Evolutionary conservation across 2,329 filamentous ascomycete species (phyloP).

Genomic region (Pseudocercospora eumusae): DNA sequence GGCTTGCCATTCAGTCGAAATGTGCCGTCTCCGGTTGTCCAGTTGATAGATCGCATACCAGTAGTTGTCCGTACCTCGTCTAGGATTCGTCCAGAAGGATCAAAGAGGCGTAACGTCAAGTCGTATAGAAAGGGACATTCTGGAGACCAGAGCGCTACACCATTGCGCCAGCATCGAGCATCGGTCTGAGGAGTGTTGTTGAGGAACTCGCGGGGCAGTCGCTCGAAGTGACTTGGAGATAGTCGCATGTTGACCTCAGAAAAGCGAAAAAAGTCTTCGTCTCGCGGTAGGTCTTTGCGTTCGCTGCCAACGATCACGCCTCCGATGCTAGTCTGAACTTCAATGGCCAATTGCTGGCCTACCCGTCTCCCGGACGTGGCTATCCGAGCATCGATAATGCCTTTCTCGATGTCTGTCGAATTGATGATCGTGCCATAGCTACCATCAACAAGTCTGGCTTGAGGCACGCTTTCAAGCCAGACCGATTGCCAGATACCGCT

Average conservation of each 20-base stretch:
- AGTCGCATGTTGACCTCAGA: conserved; percentile 53
- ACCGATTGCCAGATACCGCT: conserved; percentile 75
- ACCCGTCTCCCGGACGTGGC: conserved; percentile 53
- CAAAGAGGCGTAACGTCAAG: conserved; percentile 56
- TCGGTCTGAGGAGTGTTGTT: conserved; percentile 43
- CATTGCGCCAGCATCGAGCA: conserved; percentile 52
- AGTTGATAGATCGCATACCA: conserved; percentile 62
- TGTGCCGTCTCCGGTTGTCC: conserved; percentile 59
- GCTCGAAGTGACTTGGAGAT: conserved; percentile 44
- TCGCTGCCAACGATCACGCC: conserved; percentile 52
- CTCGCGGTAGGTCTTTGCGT: conserved; percentile 49
- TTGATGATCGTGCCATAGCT: conserved; percentile 60
- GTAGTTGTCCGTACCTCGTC: conserved; percentile 63
- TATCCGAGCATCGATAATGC: conserved; percentile 55
- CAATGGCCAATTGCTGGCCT: conserved; percentile 52
- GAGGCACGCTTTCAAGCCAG: conserved; percentile 64
- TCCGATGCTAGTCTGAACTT: conserved; percentile 57
- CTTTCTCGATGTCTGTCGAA: conserved; percentile 56
- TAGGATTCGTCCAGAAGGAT: conserved; percentile 44
- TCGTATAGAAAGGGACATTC: conserved; percentile 61
- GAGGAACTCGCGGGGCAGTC: conserved; percentile 44
- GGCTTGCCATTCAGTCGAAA: conserved; percentile 62
- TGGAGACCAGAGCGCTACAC: conserved; percentile 64
- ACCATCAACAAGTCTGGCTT: conserved; percentile 56
- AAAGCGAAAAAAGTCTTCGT: conserved; percentile 53